Conservation (phyloP, 2,329 filamentous ascomycete genomes). For the Fusarium sp. region DNA sequence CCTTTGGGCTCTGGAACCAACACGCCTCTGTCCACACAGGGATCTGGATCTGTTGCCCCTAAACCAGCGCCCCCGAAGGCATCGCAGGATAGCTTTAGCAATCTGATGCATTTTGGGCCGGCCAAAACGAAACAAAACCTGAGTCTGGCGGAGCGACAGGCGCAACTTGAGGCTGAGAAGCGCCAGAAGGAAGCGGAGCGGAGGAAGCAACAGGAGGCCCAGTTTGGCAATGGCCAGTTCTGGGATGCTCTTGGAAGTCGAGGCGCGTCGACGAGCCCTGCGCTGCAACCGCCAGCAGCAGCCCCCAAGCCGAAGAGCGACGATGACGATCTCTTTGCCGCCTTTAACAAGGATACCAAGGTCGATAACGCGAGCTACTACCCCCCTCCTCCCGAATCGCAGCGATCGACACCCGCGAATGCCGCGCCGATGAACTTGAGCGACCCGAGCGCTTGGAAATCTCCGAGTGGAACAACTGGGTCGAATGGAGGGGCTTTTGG, state of each 20-base stretch:
- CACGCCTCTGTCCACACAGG: constrained; percentile 67
- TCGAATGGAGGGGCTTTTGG: constrained; percentile 54
- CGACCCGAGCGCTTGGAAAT: constrained; percentile 66
- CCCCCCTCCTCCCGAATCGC: constrained; percentile 62
- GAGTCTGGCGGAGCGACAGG: constrained; percentile 82
- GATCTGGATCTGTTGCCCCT: constrained; percentile 56
- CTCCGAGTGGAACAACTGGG: constrained; percentile 41
- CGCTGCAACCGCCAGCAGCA: constrained; percentile 34
- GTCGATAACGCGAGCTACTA: constrained; percentile 76
- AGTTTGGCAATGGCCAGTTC: constrained; percentile 82
- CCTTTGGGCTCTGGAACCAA: constrained; percentile 67
- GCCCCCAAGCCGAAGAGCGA: constrained; percentile 48
- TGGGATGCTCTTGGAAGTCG: constrained; percentile 79
- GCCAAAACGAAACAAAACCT: constrained; percentile 76
- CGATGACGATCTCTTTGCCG: constrained; percentile 75
- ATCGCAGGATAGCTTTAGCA: constrained; percentile 81
- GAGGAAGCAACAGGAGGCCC: constrained; percentile 76
- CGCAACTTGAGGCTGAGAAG: constrained; percentile 73
- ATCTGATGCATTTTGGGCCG: constrained; percentile 71
- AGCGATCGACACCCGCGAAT: constrained; percentile 60
- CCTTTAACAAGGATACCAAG: constrained; percentile 74
- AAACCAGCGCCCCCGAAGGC: constrained; percentile 64
- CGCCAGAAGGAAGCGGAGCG: constrained; percentile 80
- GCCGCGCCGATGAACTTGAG: constrained; percentile 63
- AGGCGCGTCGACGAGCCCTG: constrained; percentile 55